These are phyloP conservation scores for Penicillium nucicola DNA, from an alignment of 495 filamentous ascomycete species.

Conservation along the genomic window DNA sequence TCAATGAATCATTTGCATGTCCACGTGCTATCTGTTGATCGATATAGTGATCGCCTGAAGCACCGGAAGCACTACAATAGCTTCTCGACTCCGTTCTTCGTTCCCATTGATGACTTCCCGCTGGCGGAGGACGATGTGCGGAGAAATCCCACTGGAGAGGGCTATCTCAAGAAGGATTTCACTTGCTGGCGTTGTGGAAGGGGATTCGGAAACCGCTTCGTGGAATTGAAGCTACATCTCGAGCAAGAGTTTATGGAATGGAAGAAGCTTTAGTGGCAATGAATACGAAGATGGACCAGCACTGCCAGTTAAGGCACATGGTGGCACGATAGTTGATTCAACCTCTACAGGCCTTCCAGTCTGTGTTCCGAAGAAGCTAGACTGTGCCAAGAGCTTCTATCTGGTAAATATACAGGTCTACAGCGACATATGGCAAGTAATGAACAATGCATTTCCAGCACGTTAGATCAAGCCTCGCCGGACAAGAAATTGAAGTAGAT, in stretches of 20 bases:
- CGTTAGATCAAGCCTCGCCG: neutral
- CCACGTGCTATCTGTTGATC: constrained; percentile 78
- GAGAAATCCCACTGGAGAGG: constrained; percentile 48
- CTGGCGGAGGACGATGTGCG: constrained; percentile 59
- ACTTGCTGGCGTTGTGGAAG: constrained; percentile 82
- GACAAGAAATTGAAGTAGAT: neutral
- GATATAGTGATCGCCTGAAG: constrained; percentile 65
- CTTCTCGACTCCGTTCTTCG: constrained; percentile 85
- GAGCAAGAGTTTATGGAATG: constrained; percentile 76
- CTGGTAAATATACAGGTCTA: constrained; percentile 34
- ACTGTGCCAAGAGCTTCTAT: constrained; percentile 6
- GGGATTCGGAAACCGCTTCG: constrained; percentile 70
- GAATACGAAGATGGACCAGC: constrained; percentile 5
- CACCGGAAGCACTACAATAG: constrained; percentile 89
- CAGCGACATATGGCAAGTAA: constrained; percentile 13
- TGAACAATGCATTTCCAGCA: constrained; percentile 31
- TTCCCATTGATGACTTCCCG: constrained; percentile 78
- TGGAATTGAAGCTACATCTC: constrained; percentile 74
- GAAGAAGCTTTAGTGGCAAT: constrained; percentile 57
- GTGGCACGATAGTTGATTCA: constrained; percentile 7
- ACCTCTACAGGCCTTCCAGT: constrained; percentile 2
- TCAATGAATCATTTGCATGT: constrained; percentile 92
- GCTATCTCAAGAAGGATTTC: constrained; percentile 61
- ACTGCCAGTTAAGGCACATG: constrained; percentile 9
- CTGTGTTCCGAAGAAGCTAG: constrained; percentile 2